Base-by-base conservation (phyloP, 129 eudicot species). In the Flaveria trinervia region DNA sequence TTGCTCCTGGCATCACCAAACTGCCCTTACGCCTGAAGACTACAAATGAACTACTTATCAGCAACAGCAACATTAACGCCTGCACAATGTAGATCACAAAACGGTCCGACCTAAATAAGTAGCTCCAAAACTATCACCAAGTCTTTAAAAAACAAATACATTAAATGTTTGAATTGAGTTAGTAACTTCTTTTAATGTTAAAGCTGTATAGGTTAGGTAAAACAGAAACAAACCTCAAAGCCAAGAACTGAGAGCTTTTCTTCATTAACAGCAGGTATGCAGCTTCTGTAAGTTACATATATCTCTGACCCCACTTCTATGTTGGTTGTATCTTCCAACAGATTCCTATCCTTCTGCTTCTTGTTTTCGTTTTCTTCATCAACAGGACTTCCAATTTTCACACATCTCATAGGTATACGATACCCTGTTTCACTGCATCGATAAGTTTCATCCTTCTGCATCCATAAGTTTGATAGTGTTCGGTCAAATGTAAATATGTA, bases 371-470 rank as follows among this genome's bases (percentile, higher is more conserved):
- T 81, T 61, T 74, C 74, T 55, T 80, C 85, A 36, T 90, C 84
- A 6, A 72, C 74, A 4, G 48, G 78, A 70, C 76, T 44, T 80
- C 50, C 83, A 80, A 49, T 71, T 46, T 91, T 78, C 26, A 54
- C 79, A 79, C 98, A 93, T 79, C 82, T 88, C 70, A 93, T 77
- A 72, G 96, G 98, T 72, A 92, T 92, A 52, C 94, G 98, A 71
- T 88, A 92, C 61, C 94, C 98, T 70, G 98, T 93, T 90, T 93
- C 98, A 82, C 94, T 87, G 87, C 98, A 93, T 45, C 92, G 90
- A 68, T 79, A 93, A 16, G 70, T 88, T 64, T 75, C 90, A 71
- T 90, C 92, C 73, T 80, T 86, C 98, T 93, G 79, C 75, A 80
- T 79, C 17, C 39, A 62, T 7, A 51, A 67, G 28, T 18, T 56